phyloP scores from a whole-genome alignment of 2,329 filamentous ascomycete species.

The Colletotrichum chrysophilum region DNA sequence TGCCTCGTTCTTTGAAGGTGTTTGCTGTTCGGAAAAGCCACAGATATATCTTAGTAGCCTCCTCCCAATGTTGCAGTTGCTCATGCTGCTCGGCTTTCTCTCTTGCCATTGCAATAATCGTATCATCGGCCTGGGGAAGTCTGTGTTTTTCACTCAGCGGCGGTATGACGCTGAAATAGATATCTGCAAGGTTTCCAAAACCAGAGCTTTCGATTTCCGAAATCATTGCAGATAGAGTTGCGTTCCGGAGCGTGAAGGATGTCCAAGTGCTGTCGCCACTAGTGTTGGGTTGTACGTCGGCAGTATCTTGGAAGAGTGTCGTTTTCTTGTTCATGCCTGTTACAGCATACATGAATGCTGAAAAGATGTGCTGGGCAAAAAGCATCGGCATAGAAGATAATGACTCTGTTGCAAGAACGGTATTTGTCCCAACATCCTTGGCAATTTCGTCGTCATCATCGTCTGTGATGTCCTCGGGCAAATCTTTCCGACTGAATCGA shows the following conservation, averaged over 20 bases:
- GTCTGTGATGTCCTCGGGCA: no score
- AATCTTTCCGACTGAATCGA: no score
- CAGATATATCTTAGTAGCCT: not conserved
- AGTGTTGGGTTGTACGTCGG: not conserved
- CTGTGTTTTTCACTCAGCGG: not conserved
- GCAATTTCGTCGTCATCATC: no score
- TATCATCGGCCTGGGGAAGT: not conserved
- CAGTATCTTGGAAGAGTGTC: accelerated
- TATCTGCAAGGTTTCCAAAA: not conserved
- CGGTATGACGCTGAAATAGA: not conserved
- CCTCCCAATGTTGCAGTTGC: not conserved
- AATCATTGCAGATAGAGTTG: not conserved
- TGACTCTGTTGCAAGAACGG: not conserved
- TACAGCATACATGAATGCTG: not conserved
- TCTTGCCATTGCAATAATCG: not conserved
- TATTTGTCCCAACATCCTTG: not conserved
- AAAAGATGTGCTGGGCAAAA: not conserved
- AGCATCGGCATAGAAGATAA: not conserved
- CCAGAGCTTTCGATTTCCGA: not conserved
- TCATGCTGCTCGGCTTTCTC: not conserved
- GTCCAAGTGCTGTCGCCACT: not conserved
- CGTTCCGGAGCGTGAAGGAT: not conserved
- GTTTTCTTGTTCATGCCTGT: not conserved
- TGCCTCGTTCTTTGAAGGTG: not conserved
- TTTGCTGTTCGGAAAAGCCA: not conserved